Conservation (phyloP, 2,329 filamentous ascomycete species). For the Fusarium sp. region DNA sequence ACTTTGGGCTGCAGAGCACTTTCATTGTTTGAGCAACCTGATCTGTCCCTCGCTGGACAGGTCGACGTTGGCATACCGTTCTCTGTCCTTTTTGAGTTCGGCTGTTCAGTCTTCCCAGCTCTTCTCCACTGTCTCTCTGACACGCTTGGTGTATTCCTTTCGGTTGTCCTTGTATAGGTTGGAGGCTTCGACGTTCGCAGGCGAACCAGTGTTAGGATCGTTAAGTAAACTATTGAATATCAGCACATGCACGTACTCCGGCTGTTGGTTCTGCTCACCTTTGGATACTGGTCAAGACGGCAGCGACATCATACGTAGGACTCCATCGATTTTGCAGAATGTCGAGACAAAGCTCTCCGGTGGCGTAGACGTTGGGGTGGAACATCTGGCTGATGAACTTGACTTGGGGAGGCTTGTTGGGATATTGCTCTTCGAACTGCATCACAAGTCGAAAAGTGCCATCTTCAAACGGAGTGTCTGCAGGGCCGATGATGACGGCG, state of each 20-base stretch:
- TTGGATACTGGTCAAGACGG: constrained; percentile 96
- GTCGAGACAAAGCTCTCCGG: constrained; percentile 94
- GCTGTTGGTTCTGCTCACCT: constrained; percentile 67
- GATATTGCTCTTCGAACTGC: constrained; percentile 99
- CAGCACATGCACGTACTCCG: constrained; percentile 34
- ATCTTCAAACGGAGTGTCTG: constrained; percentile 97
- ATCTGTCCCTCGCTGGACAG: constrained; percentile 34
- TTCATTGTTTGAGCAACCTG: constrained; percentile 18
- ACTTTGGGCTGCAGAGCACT: constrained; percentile 9
- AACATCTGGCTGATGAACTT: constrained; percentile 99
- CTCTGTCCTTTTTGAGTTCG: constrained; percentile 18
- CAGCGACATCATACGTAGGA: constrained; percentile 97
- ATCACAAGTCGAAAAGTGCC: constrained; percentile 97
- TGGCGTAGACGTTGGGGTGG: constrained; percentile 98
- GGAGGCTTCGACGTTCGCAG: constrained; percentile 96
- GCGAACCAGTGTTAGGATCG: constrained; percentile 98
- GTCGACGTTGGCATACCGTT: constrained; percentile 40
- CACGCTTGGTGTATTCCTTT: constrained; percentile 94
- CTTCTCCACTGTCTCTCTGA: constrained; percentile 97
- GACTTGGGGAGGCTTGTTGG: constrained; percentile 96
- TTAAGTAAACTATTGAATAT: constrained; percentile 81
- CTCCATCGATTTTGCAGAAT: constrained; percentile 99
- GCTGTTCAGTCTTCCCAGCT: constrained; percentile 88
- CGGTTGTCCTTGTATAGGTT: constrained; percentile 99
- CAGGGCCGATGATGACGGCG: constrained; percentile 96